Evolutionary conservation across 1,284 basidiomycete species (phyloP).

Genomic region (Gomphus bonarii): DNA sequence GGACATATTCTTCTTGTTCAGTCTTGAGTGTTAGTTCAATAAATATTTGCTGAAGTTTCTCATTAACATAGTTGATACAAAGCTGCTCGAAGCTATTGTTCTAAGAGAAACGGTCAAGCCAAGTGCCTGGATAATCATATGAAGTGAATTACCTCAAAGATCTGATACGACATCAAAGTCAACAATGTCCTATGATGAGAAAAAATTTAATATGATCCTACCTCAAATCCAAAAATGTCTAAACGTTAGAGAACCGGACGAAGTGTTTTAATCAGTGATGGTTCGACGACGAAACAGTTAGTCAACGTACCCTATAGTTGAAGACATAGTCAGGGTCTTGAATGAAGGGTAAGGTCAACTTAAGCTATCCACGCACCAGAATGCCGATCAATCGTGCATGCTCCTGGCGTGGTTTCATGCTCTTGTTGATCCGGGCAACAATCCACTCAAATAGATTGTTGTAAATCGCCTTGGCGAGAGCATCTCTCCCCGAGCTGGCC

Average conservation of each 20-base stretch:
- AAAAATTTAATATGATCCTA: not conserved
- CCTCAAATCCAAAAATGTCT: slow-evolving; percentile 12
- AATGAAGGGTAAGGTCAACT: not conserved
- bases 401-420: slow-evolving; percentile 80
- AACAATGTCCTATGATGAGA: not conserved
- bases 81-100: slow-evolving; percentile 99
- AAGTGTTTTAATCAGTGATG: not conserved
- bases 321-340: not conserved
- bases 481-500: slow-evolving; percentile 82
- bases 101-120: slow-evolving; percentile 26
- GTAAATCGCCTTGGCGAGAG: slow-evolving; percentile 93
- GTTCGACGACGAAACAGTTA: not conserved
- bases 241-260: not conserved
- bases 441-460: slow-evolving; percentile 99
- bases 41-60: slow-evolving; percentile 98
- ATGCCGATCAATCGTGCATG: slow-evolving; percentile 91
- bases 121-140: not conserved
- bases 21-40: slow-evolving; percentile 98
- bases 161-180: slow-evolving; percentile 63
- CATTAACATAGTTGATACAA: slow-evolving; percentile 99
- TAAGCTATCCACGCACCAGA: slow-evolving; percentile 38
- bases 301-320: not conserved
- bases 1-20: slow-evolving; percentile 98
- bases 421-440: slow-evolving; percentile 90
- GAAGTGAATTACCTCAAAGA: slow-evolving; percentile 64